These are phyloP conservation scores for Penicillium canariense DNA, from an alignment of 495 filamentous ascomycete genomes.

Conservation along the genomic window DNA sequence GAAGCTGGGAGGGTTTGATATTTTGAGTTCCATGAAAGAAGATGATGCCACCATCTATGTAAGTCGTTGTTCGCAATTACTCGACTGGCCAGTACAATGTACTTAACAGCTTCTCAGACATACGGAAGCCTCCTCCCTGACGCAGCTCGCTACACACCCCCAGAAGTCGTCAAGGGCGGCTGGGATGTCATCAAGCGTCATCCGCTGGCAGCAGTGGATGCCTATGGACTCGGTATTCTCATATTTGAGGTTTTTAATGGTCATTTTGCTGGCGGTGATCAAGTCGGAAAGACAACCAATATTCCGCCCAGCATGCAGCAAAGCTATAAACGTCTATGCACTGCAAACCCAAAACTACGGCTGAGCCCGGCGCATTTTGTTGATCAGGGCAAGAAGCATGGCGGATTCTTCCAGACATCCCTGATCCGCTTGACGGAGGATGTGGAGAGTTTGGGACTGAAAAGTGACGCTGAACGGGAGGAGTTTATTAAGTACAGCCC, in stretches of 20 bases:
- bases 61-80: constrained; percentile 23
- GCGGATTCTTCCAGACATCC: constrained; percentile 88
- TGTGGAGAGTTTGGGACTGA: constrained; percentile 87
- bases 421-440: constrained; percentile 88
- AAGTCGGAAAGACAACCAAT: constrained; percentile 78
- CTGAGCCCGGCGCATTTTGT: constrained; percentile 82
- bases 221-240: constrained; percentile 80
- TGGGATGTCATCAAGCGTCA: constrained; percentile 87
- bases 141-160: constrained; percentile 73
- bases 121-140: constrained; percentile 87
- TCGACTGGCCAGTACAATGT: neutral
- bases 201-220: constrained; percentile 77
- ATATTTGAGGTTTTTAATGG: constrained; percentile 94
- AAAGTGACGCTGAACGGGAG: constrained; percentile 78
- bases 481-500: constrained; percentile 71
- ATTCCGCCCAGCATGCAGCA: constrained; percentile 85
- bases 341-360: constrained; percentile 84
- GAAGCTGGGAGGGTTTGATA: constrained; percentile 92
- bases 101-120: constrained; percentile 48
- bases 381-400: constrained; percentile 78
- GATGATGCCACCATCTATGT: constrained; percentile 91
- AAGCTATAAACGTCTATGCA: constrained; percentile 82
- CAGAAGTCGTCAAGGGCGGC: constrained; percentile 79
- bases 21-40: constrained; percentile 91
- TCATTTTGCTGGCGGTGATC: constrained; percentile 63